Evolutionary conservation across 306 rosid species (phyloP).

Genomic region (Quillaja saponaria): DNA sequence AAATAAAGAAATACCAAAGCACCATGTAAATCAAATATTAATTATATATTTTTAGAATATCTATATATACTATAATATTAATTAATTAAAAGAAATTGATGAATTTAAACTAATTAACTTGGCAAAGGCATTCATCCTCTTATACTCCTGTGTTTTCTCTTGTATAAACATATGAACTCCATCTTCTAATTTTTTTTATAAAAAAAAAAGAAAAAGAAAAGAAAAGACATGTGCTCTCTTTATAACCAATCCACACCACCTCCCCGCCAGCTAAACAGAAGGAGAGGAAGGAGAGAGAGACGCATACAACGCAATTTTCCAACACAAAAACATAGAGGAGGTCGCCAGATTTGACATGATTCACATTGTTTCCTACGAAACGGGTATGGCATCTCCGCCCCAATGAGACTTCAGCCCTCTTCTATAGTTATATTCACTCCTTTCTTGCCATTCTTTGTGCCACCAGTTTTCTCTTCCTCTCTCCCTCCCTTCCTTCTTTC

Average conservation of each 20-base stretch:
- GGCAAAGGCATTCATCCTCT: no score
- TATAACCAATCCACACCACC: background rate
- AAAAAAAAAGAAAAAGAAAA: no score
- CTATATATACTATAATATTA: no score
- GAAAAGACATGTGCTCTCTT: no score
- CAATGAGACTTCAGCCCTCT: slow-evolving; percentile 22
- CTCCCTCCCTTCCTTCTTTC: background rate
- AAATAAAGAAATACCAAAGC: no score
- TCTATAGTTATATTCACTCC: slow-evolving; percentile 12
- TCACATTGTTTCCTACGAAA: slow-evolving; percentile 48
- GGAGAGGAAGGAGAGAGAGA: background rate
- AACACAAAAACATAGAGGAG: slow-evolving; percentile 29
- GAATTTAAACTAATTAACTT: no score
- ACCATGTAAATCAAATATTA: no score
- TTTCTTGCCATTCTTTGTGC: background rate
- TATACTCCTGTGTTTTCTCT: no score
- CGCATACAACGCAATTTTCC: background rate
- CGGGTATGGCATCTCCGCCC: slow-evolving; percentile 74
- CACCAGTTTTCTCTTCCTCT: background rate
- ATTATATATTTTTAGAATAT: no score
- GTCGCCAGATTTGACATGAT: slow-evolving; percentile 55
- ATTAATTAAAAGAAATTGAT: no score
- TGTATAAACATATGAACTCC: no score
- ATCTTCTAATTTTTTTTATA: no score
- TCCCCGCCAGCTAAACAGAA: background rate